Conservation (phyloP, 2,329 filamentous ascomycete species). For the Cadophora malorum region DNA sequence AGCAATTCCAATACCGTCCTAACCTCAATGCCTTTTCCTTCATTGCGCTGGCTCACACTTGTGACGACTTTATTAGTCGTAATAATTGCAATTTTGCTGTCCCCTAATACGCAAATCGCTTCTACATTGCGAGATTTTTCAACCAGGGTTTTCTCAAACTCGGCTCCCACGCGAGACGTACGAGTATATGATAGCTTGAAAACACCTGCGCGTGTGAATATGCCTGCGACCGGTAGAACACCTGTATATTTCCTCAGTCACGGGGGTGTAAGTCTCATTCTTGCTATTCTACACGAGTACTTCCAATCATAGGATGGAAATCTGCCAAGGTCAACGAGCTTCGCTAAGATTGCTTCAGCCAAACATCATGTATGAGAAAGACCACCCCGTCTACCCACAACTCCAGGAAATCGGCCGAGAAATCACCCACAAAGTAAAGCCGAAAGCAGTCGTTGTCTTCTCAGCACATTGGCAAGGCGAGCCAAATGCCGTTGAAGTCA, state of each 20-base stretch:
- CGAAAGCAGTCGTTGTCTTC: constrained; percentile 75
- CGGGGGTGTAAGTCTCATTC: constrained; percentile 36
- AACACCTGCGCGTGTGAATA: constrained; percentile 12
- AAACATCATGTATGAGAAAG: constrained; percentile 70
- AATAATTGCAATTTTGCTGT: constrained; percentile 28
- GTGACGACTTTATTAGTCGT: constrained; percentile 15
- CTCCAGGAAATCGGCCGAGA: constrained; percentile 71
- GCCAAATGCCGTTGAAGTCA: constrained; percentile 64
- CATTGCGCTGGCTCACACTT: background rate
- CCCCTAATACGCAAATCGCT: constrained; percentile 19
- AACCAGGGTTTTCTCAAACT: background rate
- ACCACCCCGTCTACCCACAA: constrained; percentile 70
- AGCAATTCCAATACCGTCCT: background rate
- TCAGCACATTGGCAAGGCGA: constrained; percentile 77
- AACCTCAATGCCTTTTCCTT: constrained; percentile 15
- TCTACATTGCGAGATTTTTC: constrained; percentile 14
- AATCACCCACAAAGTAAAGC: constrained; percentile 73
- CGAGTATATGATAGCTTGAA: background rate
- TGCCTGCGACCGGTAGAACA: constrained; percentile 32
- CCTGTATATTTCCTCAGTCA: constrained; percentile 41
- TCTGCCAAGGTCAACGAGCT: background rate
- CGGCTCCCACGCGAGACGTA: background rate
- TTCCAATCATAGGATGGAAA: background rate
- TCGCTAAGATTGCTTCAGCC: constrained; percentile 48
- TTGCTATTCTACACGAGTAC: background rate